phyloP scores from a whole-genome alignment of 2,329 filamentous ascomycete species.

The Fusarium dimerum region DNA sequence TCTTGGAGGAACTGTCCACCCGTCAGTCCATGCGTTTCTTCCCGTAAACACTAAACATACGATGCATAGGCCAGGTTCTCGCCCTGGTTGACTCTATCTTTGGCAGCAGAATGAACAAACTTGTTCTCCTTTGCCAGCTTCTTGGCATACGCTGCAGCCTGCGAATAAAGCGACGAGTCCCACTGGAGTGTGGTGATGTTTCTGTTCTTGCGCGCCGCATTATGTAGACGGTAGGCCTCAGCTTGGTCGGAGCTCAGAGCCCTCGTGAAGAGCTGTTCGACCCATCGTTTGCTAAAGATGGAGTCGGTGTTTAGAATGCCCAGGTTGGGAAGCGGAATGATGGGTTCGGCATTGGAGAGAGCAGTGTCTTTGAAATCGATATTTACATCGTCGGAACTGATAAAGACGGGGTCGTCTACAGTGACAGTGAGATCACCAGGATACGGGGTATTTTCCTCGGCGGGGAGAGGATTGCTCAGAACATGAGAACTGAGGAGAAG shows the following conservation, averaged over 20 bases:
- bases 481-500: too few relatives aligned
- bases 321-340: too few relatives aligned
- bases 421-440: too few relatives aligned
- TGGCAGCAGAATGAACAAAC: conserved; percentile 12
- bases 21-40: not conserved
- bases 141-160: conserved; percentile 17
- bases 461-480: too few relatives aligned
- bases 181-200: conserved; percentile 15
- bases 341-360: too few relatives aligned
- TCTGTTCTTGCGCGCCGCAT: conserved; percentile 17
- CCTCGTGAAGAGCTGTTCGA: conserved; percentile 3
- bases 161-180: conserved; percentile 12
- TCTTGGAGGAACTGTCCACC: conserved; percentile 6
- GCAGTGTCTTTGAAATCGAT: too few relatives aligned
- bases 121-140: conserved; percentile 16
- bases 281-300: not conserved
- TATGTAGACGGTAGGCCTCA: conserved; percentile 16
- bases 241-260: conserved; percentile 18
- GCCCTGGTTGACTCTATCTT: conserved; percentile 15
- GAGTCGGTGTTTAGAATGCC: too few relatives aligned
- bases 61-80: conserved; percentile 25
- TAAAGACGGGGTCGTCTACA: too few relatives aligned
- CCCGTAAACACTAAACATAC: not conserved
- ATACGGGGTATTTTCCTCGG: too few relatives aligned
- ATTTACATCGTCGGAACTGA: too few relatives aligned